A percentile compares a stretch with the other conserved stretches of the same genome.
phyloP scores from a whole-genome alignment of 805 yeast species.

The Ascoidea asiatica region DNA sequence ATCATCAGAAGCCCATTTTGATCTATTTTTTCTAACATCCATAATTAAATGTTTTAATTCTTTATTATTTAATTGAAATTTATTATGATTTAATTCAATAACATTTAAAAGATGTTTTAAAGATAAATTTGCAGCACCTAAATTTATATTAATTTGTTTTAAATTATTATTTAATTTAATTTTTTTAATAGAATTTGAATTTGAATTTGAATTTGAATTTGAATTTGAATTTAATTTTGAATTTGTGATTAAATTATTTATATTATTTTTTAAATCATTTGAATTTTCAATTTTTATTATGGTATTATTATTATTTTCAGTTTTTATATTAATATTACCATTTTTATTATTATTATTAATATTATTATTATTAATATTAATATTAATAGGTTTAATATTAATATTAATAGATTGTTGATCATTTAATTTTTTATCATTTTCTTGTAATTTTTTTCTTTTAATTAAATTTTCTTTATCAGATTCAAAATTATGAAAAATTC shows the following conservation, averaged over 20 bases:
- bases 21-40: slow-evolving; percentile 89
- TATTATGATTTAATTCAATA: slow-evolving; percentile 72
- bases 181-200: slow-evolving; percentile 6
- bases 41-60: slow-evolving; percentile 75
- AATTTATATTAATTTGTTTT: slow-evolving; percentile 20
- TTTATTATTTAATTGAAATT: slow-evolving; percentile 55
- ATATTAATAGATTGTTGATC: slow-evolving; percentile 3
- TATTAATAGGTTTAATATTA: neutral
- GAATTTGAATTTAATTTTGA: neutral
- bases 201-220: neutral
- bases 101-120: slow-evolving; percentile 68
- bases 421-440: slow-evolving; percentile 55
- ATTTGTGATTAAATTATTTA: slow-evolving; percentile 13
- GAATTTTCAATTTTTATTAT: no score
- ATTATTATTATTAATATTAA: slow-evolving; percentile 18
- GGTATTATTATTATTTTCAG: no score
- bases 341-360: no score
- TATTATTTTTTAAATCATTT: no score
- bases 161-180: slow-evolving; percentile 5
- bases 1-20: slow-evolving; percentile 96
- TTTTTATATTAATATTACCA: no score
- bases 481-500: slow-evolving; percentile 1
- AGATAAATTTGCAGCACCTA: slow-evolving; percentile 67
- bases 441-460: slow-evolving; percentile 66
- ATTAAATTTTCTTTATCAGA: slow-evolving; percentile 44